A percentile compares a stretch with the other conserved stretches of the same genome.
Conservation (phyloP, 2,329 filamentous ascomycete genomes). For the Paecilomyces niveus region DNA sequence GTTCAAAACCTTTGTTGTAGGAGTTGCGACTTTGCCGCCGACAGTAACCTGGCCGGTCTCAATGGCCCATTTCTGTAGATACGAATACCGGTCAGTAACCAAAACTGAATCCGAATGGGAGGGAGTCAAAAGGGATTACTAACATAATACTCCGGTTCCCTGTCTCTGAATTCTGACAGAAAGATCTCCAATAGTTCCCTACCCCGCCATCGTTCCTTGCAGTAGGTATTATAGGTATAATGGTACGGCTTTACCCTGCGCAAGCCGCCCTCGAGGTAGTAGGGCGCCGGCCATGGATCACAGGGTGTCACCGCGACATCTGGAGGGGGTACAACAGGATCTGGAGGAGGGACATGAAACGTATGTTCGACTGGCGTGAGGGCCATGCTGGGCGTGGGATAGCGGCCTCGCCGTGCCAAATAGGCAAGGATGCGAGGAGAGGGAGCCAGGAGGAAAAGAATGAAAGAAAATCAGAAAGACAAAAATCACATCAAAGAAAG, state of each 20-base stretch:
- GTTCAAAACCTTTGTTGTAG: slow-evolving; percentile 70
- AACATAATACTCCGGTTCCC: slow-evolving; percentile 79
- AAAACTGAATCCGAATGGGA: neutral
- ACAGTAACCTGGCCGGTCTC: slow-evolving; percentile 69
- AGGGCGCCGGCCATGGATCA: slow-evolving; percentile 56
- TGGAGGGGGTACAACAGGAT: slow-evolving; percentile 17
- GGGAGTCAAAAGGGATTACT: slow-evolving; percentile 15
- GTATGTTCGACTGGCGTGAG: slow-evolving; percentile 24
- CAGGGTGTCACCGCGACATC: slow-evolving; percentile 26
- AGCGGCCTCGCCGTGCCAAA: slow-evolving; percentile 29
- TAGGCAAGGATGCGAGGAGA: slow-evolving; percentile 34
- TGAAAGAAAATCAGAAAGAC: slow-evolving; percentile 2
- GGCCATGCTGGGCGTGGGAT: slow-evolving; percentile 30
- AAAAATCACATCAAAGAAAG: neutral
- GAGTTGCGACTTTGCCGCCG: slow-evolving; percentile 65
- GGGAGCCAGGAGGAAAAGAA: slow-evolving; percentile 22
- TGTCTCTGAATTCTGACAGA: slow-evolving; percentile 82
- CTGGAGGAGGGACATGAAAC: slow-evolving; percentile 17
- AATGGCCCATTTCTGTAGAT: slow-evolving; percentile 61
- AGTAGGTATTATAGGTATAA: slow-evolving; percentile 25
- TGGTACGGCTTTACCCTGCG: slow-evolving; percentile 40
- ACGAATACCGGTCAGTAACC: slow-evolving; percentile 1
- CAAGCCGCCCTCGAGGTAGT: slow-evolving; percentile 75
- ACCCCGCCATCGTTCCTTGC: slow-evolving; percentile 60
- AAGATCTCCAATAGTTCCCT: slow-evolving; percentile 80